phyloP scores from a whole-genome alignment of 2,329 filamentous ascomycete genomes.

The Phaeosphaeria sp. region DNA sequence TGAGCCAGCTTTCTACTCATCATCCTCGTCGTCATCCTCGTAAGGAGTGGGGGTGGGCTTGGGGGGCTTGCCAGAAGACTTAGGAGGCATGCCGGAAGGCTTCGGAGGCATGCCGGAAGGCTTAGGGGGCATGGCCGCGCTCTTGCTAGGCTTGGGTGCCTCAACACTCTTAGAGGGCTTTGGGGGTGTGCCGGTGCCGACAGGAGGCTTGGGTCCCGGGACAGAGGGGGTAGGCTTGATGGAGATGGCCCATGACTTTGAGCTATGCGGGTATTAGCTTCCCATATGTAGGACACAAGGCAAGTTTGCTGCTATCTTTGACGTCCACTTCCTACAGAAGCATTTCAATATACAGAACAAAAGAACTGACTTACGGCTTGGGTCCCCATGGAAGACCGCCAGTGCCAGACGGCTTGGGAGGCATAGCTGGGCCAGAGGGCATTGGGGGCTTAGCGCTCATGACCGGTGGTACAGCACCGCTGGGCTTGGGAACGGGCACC shows the following conservation, averaged over 20 bases:
- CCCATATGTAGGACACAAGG: neutral
- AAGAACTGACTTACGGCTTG: neutral
- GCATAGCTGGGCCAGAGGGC: neutral
- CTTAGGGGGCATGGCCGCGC: neutral
- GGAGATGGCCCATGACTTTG: neutral
- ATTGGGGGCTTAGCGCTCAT: neutral
- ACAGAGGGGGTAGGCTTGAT: neutral
- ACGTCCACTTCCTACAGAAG: neutral
- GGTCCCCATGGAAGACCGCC: neutral
- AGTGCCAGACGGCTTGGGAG: neutral
- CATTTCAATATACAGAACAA: neutral
- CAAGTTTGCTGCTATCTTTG: neutral
- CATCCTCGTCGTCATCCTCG: constrained; percentile 1
- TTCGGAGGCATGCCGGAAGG: too few relatives aligned
- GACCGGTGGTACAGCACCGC: neutral
- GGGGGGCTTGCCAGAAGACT: constrained; percentile 4
- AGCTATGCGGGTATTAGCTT: neutral
- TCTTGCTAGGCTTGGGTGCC: neutral
- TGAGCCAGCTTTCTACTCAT: neutral
- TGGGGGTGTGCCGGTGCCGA: neutral
- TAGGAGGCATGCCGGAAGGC: too few relatives aligned
- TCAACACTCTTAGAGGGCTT: neutral
- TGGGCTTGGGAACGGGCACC: constrained; percentile 7
- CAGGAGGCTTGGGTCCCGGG: too few relatives aligned
- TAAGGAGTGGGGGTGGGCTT: constrained; percentile 14